Evolutionary conservation across 805 yeast species (phyloP).

Genomic region (Ogataea saltuana): DNA sequence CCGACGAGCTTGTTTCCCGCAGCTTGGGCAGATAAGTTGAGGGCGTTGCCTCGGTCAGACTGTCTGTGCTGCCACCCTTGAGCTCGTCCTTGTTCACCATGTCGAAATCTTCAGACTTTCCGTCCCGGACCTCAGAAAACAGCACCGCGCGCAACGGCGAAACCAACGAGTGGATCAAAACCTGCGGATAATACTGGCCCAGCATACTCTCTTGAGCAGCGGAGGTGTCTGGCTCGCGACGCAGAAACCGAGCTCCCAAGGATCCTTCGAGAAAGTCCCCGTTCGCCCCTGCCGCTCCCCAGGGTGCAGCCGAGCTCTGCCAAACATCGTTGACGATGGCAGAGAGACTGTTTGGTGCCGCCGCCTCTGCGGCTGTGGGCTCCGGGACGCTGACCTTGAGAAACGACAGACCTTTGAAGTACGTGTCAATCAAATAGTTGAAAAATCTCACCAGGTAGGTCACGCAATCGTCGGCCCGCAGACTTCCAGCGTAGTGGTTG

Average conservation of each 20-base stretch:
- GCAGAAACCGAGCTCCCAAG: no score
- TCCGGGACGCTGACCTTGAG: conserved; percentile 11
- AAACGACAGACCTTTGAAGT: conserved; percentile 11
- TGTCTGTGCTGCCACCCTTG: conserved; percentile 12
- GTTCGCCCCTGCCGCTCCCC: no score
- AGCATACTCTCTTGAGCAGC: conserved; percentile 3
- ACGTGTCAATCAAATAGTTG: conserved; percentile 20
- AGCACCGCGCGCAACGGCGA: conserved; percentile 14
- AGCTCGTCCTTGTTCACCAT: conserved; percentile 42
- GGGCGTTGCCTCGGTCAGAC: conserved; percentile 3
- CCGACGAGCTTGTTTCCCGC: conserved; percentile 14
- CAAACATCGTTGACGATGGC: conserved; percentile 15
- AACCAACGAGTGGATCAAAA: conserved; percentile 19
- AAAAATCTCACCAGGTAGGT: conserved; percentile 8
- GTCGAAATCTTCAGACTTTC: conserved; percentile 43
- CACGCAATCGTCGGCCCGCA: conserved; percentile 16
- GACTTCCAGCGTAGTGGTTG: conserved; percentile 17
- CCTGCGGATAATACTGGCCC: conserved; percentile 14
- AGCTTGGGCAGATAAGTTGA: conserved; percentile 16
- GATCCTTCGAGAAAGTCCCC: no score
- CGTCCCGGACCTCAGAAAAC: conserved; percentile 9
- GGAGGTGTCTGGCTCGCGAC: no score
- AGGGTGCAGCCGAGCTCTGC: conserved; percentile 2
- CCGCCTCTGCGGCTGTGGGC: background rate
- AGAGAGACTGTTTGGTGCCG: conserved; percentile 6